Evolutionary conservation across 768 basidiomycete species (phyloP).

Genomic region (Strobilomyces echinocephalus): DNA sequence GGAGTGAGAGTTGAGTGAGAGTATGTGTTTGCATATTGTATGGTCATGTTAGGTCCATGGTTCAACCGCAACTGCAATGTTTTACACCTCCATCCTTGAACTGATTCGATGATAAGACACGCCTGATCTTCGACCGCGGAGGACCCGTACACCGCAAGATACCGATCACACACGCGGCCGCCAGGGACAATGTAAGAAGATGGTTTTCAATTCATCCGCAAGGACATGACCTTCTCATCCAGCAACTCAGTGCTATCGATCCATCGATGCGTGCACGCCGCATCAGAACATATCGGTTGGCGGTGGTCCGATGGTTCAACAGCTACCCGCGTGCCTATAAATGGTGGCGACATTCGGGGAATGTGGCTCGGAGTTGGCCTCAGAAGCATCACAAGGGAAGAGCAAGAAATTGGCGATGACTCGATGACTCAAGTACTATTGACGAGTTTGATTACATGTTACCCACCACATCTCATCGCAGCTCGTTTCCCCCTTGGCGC

Average conservation of each 20-base stretch:
- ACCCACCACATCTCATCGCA: neutral
- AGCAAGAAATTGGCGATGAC: neutral
- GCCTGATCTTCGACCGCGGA: neutral
- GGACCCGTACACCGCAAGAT: neutral
- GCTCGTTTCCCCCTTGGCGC: slow-evolving; percentile 2
- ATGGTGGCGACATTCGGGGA: neutral
- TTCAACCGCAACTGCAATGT: neutral
- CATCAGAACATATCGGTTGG: neutral
- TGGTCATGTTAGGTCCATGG: slow-evolving; percentile 13
- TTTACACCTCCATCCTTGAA: neutral
- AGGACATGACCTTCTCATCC: neutral
- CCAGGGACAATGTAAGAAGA: neutral
- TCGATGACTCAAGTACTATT: too few species aligned
- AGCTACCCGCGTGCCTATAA: neutral
- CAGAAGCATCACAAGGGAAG: neutral
- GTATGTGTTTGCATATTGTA: slow-evolving; percentile 5
- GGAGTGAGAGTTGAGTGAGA: neutral
- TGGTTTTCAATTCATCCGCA: neutral
- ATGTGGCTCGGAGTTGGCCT: neutral
- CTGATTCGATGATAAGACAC: neutral
- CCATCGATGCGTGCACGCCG: neutral
- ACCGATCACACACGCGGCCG: neutral
- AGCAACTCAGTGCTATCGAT: neutral
- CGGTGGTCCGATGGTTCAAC: too few species aligned
- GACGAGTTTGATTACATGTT: neutral